phyloP scores from a whole-genome alignment of 306 rosid genomes.

The Ziziphus jujuba region DNA sequence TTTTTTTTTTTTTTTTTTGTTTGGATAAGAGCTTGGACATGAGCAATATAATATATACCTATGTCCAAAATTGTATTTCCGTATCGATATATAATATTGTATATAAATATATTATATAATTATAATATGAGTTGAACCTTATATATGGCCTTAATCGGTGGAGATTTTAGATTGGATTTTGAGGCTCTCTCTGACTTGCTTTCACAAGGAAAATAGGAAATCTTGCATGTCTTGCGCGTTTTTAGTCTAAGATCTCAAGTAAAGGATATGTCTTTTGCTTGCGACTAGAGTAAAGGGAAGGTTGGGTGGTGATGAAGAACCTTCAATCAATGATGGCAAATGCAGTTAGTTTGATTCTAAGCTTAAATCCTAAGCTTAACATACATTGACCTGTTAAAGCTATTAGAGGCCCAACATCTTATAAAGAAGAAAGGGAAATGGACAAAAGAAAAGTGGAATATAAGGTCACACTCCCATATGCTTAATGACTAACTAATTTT shows the following conservation, averaged over 20 bases:
- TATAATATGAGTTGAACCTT: not conserved
- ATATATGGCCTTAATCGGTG: no score
- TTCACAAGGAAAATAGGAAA: not conserved
- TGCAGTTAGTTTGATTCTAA: conserved; percentile 39
- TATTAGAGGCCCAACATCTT: conserved; percentile 17
- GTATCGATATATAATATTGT: no score
- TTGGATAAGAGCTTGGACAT: no score
- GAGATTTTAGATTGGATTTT: conserved; percentile 19
- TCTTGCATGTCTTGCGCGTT: conserved; percentile 41
- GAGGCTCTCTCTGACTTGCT: conserved; percentile 33
- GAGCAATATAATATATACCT: no score
- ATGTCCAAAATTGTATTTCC: no score
- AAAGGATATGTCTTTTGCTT: conserved; percentile 61
- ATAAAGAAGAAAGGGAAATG: conserved; percentile 24
- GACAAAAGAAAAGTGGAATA: conserved; percentile 29
- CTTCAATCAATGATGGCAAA: conserved; percentile 36
- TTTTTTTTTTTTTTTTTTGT: no score
- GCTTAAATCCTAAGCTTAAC: conserved; percentile 51
- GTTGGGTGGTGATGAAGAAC: conserved; percentile 40
- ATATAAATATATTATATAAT: no score
- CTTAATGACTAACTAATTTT: conserved; percentile 19
- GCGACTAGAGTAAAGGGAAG: conserved; percentile 52
- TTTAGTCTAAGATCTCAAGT: conserved; percentile 37
- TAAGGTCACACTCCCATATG: conserved; percentile 19
- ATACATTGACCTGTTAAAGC: conserved; percentile 37